Evolutionary conservation across 2,329 filamentous ascomycete genomes (phyloP).

Genomic region (Purpureocillium takamizusanense): DNA sequence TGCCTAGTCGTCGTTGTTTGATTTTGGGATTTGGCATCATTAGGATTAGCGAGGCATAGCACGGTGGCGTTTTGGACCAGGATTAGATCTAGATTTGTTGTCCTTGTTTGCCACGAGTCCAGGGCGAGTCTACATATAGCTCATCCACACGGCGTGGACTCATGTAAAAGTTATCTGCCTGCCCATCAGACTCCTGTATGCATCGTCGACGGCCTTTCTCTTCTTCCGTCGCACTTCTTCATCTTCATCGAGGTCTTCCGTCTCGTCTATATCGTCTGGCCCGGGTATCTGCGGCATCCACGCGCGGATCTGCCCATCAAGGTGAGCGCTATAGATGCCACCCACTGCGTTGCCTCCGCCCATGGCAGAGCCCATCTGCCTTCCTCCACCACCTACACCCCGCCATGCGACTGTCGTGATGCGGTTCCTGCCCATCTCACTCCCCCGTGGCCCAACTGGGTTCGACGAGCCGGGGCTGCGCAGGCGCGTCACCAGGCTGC

Average conservation of each 20-base stretch:
- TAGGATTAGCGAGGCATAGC: constrained; percentile 1
- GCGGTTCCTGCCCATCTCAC: constrained; percentile 53
- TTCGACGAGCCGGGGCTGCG: constrained; percentile 50
- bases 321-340: constrained; percentile 68
- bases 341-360: constrained; percentile 43
- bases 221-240: constrained; percentile 50
- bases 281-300: constrained; percentile 60
- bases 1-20: constrained; percentile 73
- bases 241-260: constrained; percentile 30
- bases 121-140: neutral
- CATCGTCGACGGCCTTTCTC: constrained; percentile 68
- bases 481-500: constrained; percentile 61
- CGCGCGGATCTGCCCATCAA: constrained; percentile 72
- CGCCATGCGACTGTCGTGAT: constrained; percentile 72
- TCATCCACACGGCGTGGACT: neutral
- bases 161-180: constrained; percentile 57
- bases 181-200: constrained; percentile 69
- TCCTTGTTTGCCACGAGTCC: neutral
- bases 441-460: constrained; percentile 27
- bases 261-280: constrained; percentile 38
- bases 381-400: constrained; percentile 49
- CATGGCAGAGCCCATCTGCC: constrained; percentile 50
- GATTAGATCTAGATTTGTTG: neutral
- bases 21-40: constrained; percentile 10
- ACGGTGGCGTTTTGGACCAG: neutral